phyloP scores from a whole-genome alignment of 164 flowering plant species.

The Vitis riparia region DNA sequence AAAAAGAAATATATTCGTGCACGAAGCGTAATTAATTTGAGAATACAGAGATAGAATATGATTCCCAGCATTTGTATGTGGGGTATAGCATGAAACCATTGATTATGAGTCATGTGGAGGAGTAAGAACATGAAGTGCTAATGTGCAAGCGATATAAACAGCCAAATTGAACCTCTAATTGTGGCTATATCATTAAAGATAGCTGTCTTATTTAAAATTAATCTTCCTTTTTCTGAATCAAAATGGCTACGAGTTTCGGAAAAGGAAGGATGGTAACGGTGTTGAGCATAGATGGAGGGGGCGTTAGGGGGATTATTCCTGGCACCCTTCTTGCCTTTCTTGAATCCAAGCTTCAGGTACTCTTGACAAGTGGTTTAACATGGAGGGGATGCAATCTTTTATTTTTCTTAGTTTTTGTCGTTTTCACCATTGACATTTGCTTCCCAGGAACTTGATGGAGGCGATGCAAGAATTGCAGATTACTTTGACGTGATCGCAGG shows the following conservation, averaged over 20 bases:
- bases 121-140: no score
- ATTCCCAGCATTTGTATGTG: no score
- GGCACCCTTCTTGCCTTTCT: slow-evolving; percentile 25
- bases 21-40: no score
- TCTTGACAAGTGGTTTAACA: not conserved
- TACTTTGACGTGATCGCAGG: slow-evolving; percentile 26
- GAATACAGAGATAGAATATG: no score
- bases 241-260: slow-evolving; percentile 4
- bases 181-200: no score
- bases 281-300: slow-evolving; percentile 40
- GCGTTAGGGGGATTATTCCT: slow-evolving; percentile 35
- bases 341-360: slow-evolving; percentile 33
- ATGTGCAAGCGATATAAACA: no score
- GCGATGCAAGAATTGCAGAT: slow-evolving; percentile 22
- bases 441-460: slow-evolving; percentile 19
- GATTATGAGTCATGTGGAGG: no score
- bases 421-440: not conserved
- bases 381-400: not conserved
- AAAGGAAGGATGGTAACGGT: slow-evolving; percentile 19
- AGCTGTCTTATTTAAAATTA: no score
- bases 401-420: not conserved
- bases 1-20: no score
- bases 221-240: not conserved
- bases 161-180: no score
- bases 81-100: no score